These are phyloP conservation scores for Camillea tinctor DNA, from an alignment of 2,329 filamentous ascomycete species.

Conservation along the genomic window DNA sequence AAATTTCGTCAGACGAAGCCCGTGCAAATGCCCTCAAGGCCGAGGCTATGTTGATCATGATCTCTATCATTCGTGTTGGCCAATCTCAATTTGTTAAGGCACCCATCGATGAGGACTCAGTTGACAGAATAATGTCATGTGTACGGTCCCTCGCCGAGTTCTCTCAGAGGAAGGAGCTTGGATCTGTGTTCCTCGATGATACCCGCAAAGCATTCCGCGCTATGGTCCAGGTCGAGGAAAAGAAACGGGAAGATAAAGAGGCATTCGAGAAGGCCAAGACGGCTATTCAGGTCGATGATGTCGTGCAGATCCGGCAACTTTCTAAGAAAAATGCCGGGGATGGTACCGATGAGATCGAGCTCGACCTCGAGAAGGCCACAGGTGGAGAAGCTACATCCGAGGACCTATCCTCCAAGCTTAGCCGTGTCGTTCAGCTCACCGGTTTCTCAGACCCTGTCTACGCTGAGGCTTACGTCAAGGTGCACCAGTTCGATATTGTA, in stretches of 20 bases:
- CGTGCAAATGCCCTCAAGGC: slow-evolving; percentile 92
- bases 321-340: slow-evolving; percentile 86
- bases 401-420: slow-evolving; percentile 90
- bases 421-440: slow-evolving; percentile 92
- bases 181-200: slow-evolving; percentile 90
- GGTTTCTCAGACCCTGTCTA: slow-evolving; percentile 98
- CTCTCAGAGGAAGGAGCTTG: slow-evolving; percentile 82
- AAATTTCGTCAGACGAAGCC: slow-evolving; percentile 81
- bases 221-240: slow-evolving; percentile 97
- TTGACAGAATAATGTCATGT: slow-evolving; percentile 98
- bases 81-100: slow-evolving; percentile 99
- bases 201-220: slow-evolving; percentile 93
- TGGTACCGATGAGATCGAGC: slow-evolving; percentile 79
- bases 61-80: slow-evolving; percentile 94
- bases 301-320: slow-evolving; percentile 87
- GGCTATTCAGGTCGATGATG: slow-evolving; percentile 92
- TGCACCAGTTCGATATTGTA: slow-evolving; percentile 98
- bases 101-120: slow-evolving; percentile 94
- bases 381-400: slow-evolving; percentile 82
- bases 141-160: slow-evolving; percentile 91
- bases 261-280: slow-evolving; percentile 90
- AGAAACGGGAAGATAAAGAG: slow-evolving; percentile 94
- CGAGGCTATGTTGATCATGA: slow-evolving; percentile 99
- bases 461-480: slow-evolving; percentile 97
- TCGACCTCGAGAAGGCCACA: slow-evolving; percentile 90